Base-by-base conservation (phyloP, 495 filamentous ascomycete genomes). In the Aspergillus bridgeri region DNA sequence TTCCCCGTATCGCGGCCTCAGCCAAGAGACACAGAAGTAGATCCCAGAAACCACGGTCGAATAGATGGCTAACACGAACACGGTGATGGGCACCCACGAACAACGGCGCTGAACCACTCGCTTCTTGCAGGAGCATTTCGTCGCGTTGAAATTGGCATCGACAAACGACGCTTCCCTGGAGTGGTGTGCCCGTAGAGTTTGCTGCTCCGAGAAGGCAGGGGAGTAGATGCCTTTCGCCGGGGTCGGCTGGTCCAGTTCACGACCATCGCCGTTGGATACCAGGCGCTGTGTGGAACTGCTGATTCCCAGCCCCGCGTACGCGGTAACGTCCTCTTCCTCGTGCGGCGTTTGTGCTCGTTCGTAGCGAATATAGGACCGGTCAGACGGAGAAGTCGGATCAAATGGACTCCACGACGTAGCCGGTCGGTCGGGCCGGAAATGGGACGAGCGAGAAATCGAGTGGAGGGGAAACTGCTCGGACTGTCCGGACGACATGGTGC, bases 21-120 rank as follows among this genome's bases (percentile, higher is more conserved):
- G 57, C 11, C 85, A 66, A 0, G 87, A 85, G 23, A 85, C 67
- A 3, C 75, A 65, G 0, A 91, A 69, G 74, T 82, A 91, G 8
- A 90, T 58, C 0, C 81, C 84, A 1, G 87, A 89, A 22, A 88
- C 75, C 1, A 84, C 29, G 0, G 86, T 90, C 0, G 86, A 86
- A 62, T 87, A 90, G n/a, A 90, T 54, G 7, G 86, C 84, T 3
- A 91, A 70, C 0, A 83, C 49, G 21, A 88, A 54, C 11, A 90
- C 71, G 0, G 80, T 75, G 0, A 85, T 59, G 5, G 82, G 81
- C 5, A 89, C 66, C 81, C 85, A 88, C 49, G 77, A 81, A 22
- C 70, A 63, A 8, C 82, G 76, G 9, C 68, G 59, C 25, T 74
- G 66, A 3, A 69, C 60, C 33, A 38, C 33, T 38, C 33, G 33